A percentile compares a stretch with the other conserved stretches of the same genome.
These are phyloP conservation scores for Ceratobasidium sp. DNA, from an alignment of 1,284 basidiomycete genomes.

Conservation along the genomic window DNA sequence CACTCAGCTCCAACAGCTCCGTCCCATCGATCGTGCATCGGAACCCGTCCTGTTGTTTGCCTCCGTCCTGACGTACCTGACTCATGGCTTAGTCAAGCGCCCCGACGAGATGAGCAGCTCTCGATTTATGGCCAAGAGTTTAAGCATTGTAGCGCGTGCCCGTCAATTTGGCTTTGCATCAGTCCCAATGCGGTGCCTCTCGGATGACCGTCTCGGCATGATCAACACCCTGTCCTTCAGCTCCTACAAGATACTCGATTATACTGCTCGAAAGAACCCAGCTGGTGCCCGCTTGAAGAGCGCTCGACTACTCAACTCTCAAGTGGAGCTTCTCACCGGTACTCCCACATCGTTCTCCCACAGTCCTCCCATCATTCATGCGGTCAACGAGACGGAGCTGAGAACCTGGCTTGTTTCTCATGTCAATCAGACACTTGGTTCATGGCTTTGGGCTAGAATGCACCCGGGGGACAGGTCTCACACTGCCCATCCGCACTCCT, in stretches of 20 bases:
- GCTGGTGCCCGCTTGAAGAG: conserved; percentile 18
- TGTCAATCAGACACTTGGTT: not conserved
- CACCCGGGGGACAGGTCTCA: not conserved
- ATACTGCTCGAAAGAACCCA: conserved; percentile 3
- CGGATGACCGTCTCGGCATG: not conserved
- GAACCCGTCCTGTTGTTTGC: not conserved
- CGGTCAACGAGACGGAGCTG: not conserved
- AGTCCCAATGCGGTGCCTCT: not conserved
- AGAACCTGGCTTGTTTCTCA: not conserved
- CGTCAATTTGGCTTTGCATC: not conserved
- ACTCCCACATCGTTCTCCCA: no score
- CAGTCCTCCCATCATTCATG: not conserved
- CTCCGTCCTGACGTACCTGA: conserved; percentile 3
- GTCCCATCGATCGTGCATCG: not conserved
- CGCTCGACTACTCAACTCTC: not conserved
- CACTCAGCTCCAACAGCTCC: not conserved
- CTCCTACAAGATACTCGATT: not conserved
- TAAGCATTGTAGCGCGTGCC: not conserved
- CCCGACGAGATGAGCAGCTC: conserved; percentile 23
- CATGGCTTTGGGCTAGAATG: not conserved
- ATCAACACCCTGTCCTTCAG: not conserved
- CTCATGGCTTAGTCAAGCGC: conserved; percentile 21
- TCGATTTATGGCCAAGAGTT: conserved; percentile 5
- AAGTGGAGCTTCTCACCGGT: not conserved
- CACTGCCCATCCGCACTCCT: not conserved